Conservation (phyloP, 768 basidiomycete species). For the Leccinum barrowsii region DNA sequence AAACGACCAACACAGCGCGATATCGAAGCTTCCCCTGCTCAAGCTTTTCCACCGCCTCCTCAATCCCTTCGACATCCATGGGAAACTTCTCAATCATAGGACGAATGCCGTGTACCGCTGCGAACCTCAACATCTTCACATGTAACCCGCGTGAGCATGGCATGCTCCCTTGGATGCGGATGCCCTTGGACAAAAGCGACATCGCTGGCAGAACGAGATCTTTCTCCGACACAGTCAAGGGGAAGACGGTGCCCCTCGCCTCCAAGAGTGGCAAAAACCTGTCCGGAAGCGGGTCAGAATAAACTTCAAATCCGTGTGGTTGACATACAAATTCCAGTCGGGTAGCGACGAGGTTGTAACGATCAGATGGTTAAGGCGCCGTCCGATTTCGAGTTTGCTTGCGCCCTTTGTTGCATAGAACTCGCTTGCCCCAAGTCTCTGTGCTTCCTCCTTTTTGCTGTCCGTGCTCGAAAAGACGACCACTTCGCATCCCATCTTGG, state of each 20-base stretch:
- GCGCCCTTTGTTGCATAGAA: conserved; percentile 32
- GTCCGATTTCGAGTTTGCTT: conserved; percentile 24
- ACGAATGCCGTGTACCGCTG: conserved; percentile 26
- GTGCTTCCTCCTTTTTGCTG: conserved; percentile 32
- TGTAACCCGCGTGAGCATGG: conserved; percentile 28
- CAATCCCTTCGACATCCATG: conserved; percentile 30
- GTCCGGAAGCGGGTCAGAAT: neutral
- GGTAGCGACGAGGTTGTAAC: conserved; percentile 30
- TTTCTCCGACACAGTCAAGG: conserved; percentile 22
- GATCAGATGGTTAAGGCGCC: conserved; percentile 29
- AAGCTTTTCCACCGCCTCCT: conserved; percentile 26
- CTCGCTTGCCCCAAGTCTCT: conserved; percentile 33
- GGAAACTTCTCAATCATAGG: conserved; percentile 33
- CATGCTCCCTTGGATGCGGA: conserved; percentile 26
- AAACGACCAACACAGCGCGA: conserved; percentile 28
- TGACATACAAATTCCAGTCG: conserved; percentile 31
- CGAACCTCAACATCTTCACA: conserved; percentile 33
- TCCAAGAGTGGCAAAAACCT: conserved; percentile 29
- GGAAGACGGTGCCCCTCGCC: conserved; percentile 21
- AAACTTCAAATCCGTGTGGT: neutral
- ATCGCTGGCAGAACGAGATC: conserved; percentile 23
- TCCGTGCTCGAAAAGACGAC: conserved; percentile 35
- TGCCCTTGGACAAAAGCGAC: conserved; percentile 11
- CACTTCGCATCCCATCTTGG: conserved; percentile 39
- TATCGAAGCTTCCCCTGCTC: conserved; percentile 29